phyloP scores from a whole-genome alignment of 805 yeast genomes.

The Millerago galiae region DNA sequence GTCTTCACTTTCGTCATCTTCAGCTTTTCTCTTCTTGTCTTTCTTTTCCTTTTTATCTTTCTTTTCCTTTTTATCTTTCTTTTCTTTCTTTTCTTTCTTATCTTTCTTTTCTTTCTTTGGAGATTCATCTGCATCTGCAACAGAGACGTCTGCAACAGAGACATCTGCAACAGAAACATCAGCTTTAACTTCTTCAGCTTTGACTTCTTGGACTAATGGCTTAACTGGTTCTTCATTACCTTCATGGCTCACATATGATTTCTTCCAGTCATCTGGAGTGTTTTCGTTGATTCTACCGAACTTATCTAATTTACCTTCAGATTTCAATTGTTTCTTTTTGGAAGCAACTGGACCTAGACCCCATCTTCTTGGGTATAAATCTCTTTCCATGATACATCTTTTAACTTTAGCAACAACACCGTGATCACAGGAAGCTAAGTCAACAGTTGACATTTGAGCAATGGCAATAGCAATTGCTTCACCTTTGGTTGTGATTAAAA shows the following conservation, averaged over 20 bases:
- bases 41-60: slow-evolving; percentile 57
- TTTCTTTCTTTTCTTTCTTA: slow-evolving; percentile 47
- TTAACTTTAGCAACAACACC: slow-evolving; percentile 98
- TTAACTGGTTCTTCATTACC: slow-evolving; percentile 48
- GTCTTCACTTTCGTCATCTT: slow-evolving; percentile 47
- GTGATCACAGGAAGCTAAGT: slow-evolving; percentile 93
- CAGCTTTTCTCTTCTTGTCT: slow-evolving; percentile 46
- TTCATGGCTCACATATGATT: slow-evolving; percentile 67
- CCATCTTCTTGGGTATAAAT: slow-evolving; percentile 99
- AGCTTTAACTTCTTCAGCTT: slow-evolving; percentile 34
- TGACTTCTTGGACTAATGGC: slow-evolving; percentile 35
- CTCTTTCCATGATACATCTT: slow-evolving; percentile 99
- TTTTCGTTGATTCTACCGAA: slow-evolving; percentile 89
- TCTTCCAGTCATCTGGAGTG: slow-evolving; percentile 92
- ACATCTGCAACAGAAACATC: slow-evolving; percentile 24
- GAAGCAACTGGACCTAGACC: slow-evolving; percentile 98
- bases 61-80: slow-evolving; percentile 52
- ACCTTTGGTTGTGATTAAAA: slow-evolving; percentile 97
- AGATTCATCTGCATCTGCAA: slow-evolving; percentile 23
- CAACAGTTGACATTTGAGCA: slow-evolving; percentile 98
- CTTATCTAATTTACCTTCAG: slow-evolving; percentile 95
- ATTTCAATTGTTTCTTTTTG: slow-evolving; percentile 96
- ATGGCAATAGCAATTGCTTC: slow-evolving; percentile 98
- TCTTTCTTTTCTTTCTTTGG: slow-evolving; percentile 34
- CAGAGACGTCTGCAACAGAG: slow-evolving; percentile 21